A percentile compares a stretch with the other conserved stretches of the same genome.
phyloP scores from a whole-genome alignment of 768 basidiomycete genomes.

The Boletus subcaerulescens region DNA sequence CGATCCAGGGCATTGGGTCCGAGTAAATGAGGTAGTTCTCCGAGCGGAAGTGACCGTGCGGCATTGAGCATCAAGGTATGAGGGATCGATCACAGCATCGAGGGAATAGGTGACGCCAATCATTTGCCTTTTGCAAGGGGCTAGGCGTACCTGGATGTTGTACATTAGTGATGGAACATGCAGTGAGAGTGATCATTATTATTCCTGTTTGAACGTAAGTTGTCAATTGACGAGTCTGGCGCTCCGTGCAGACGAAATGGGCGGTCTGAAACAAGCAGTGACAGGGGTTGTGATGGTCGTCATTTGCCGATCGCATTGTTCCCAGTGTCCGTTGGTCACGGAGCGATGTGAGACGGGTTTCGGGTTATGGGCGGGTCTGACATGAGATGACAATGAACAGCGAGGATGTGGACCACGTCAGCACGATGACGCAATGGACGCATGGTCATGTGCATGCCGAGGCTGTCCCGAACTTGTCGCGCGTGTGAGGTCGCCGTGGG shows the following conservation, averaged over 20 bases:
- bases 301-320: no score
- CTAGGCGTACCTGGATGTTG: background rate
- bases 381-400: background rate
- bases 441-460: background rate
- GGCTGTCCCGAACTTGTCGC: no score
- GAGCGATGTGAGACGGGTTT: no score
- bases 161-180: no score
- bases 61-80: no score
- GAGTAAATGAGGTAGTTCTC: background rate
- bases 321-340: no score
- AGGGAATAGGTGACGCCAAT: conserved; percentile 9
- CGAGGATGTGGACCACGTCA: background rate
- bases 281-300: no score
- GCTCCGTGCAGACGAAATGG: background rate
- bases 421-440: background rate
- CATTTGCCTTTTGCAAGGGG: conserved; percentile 15
- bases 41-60: no score
- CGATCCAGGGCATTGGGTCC: background rate
- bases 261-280: no score
- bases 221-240: background rate
- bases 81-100: conserved; percentile 7
- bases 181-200: no score
- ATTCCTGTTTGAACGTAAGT: no score
- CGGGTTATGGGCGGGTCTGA: no score
- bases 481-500: conserved; percentile 10